phyloP scores from a whole-genome alignment of 306 rosid genomes.

The Cajanus cajan region DNA sequence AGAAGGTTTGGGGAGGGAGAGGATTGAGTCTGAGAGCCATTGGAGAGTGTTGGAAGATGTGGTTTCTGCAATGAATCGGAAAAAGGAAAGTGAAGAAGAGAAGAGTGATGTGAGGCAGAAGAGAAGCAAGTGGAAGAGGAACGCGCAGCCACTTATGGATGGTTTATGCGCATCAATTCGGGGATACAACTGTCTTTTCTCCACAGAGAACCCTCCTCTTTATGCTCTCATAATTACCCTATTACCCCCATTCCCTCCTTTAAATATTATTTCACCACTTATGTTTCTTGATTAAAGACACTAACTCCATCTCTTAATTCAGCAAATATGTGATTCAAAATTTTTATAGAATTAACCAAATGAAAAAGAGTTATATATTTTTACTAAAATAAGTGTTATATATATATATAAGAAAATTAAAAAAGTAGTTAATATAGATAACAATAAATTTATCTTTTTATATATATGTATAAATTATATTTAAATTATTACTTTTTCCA shows the following conservation, averaged over 20 bases:
- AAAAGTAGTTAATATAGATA: too few species aligned
- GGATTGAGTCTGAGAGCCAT: conserved; percentile 66
- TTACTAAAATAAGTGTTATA: too few species aligned
- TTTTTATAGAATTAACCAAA: too few species aligned
- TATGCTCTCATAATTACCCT: background rate
- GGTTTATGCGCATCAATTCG: background rate
- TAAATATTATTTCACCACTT: too few species aligned
- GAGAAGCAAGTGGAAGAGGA: background rate
- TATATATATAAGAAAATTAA: too few species aligned
- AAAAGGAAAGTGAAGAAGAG: background rate
- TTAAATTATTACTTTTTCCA: too few species aligned
- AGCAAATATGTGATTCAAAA: too few species aligned
- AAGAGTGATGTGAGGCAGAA: background rate
- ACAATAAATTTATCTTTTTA: too few species aligned
- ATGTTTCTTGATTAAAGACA: too few species aligned
- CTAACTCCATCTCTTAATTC: too few species aligned
- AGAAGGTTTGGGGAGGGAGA: conserved; percentile 47
- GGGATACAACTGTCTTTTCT: background rate
- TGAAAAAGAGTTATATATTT: too few species aligned
- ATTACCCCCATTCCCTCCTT: background rate
- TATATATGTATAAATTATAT: too few species aligned
- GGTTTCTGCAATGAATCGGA: background rate
- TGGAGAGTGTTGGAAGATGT: background rate
- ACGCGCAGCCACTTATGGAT: background rate
- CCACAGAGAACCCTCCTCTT: background rate